Evolutionary conservation across 2,329 filamentous ascomycete species (phyloP), one percentile per base, ranked within the genome.

Genomic region (Tolypocladium ovalisporum): DNA sequence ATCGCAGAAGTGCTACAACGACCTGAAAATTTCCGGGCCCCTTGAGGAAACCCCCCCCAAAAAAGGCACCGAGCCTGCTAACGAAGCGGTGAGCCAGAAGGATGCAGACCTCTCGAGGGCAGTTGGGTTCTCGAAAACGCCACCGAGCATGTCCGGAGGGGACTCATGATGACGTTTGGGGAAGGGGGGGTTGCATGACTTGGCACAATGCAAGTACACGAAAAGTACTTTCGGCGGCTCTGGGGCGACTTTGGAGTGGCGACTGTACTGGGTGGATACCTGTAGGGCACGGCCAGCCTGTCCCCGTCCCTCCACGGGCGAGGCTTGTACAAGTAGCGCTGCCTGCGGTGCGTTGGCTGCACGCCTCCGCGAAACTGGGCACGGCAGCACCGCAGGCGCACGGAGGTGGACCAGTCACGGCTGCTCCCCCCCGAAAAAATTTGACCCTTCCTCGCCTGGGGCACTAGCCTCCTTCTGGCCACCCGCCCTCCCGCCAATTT

Each of bases 401-500:
- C 22, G 34, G 36, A 27, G n/a, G 47, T 12, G 47, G 47, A 22
- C 47, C 47, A 52, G 29, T 39, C 44, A 32, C 44, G 35, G 34
- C 54, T 29, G 19, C 55, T 29, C 55, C 58, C 52, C 32, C 27
- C 36, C 22, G 24, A 59, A 61, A 62, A 62, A 60, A 54, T 56
- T 60, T 40, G 37, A 39, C 53, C 27, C 53, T 22, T 32, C 37
- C 19, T 27, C 13, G 27, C 24, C 15, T 53, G 19, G 51, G 51
- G 53, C 53, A 42, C 53, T 54, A 54, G 37, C 35, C 53, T 37
- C 27, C 13, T 47, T 55, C 42, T 52, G 51, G 29, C 54, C 54
- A 44, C 29, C 60, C 62, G 64, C 67, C 63, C 62, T 65, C 62
- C 58, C 66, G 66, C 64, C 64, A 64, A 68, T 63, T 71, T 72